These are phyloP conservation scores for Immersiporthe knoxdaviesiana DNA, from an alignment of 2,329 filamentous ascomycete genomes.

Conservation along the genomic window DNA sequence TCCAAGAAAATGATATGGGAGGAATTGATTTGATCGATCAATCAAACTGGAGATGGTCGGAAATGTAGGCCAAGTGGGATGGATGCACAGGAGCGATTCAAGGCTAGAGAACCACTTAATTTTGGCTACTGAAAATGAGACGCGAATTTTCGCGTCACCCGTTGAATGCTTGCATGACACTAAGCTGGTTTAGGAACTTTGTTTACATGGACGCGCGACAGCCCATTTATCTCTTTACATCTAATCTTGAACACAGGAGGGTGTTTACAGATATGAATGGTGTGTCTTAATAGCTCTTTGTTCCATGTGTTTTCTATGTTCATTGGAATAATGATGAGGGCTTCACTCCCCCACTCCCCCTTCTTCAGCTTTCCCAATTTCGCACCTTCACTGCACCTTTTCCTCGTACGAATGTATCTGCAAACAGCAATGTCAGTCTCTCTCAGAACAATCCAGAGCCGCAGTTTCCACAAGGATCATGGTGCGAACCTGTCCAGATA, in stretches of 20 bases:
- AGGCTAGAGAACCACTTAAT: conserved; percentile 2
- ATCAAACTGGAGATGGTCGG: not conserved
- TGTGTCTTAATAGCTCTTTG: not conserved
- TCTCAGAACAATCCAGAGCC: too few relatives aligned
- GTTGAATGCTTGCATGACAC: conserved; percentile 28
- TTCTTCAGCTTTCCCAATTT: too few relatives aligned
- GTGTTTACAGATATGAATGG: not conserved
- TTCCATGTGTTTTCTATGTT: not conserved
- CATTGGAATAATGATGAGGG: too few relatives aligned
- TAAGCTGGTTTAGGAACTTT: conserved; percentile 22
- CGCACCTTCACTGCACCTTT: conserved; percentile 8
- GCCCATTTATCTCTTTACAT: not conserved
- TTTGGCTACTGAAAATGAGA: conserved; percentile 14
- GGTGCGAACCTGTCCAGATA: conserved; percentile 55
- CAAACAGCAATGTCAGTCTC: conserved; percentile 12
- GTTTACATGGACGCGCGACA: conserved; percentile 13
- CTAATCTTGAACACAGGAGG: not conserved
- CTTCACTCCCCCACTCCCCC: too few relatives aligned
- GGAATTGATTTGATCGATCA: conserved; percentile 5
- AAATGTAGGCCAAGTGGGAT: conserved; percentile 14
- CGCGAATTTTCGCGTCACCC: conserved; percentile 25
- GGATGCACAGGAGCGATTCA: conserved; percentile 14
- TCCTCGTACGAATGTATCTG: conserved; percentile 28
- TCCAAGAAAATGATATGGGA: not conserved
- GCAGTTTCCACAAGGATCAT: not conserved